phyloP scores from a whole-genome alignment of 257 asterid species.

The Nyctanthes arbortristis region DNA sequence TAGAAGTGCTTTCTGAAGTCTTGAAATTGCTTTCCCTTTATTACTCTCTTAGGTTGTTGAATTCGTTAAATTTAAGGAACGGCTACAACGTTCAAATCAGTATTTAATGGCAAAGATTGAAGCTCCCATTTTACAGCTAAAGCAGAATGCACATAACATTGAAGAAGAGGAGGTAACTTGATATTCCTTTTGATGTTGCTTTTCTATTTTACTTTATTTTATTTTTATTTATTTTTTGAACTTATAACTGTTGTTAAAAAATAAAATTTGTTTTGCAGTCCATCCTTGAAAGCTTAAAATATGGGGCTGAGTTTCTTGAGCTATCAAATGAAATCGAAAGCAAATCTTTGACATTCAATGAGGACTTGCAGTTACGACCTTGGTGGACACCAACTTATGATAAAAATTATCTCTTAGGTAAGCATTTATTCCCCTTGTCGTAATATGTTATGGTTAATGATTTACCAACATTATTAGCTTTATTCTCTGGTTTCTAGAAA shows the following conservation, averaged over 20 bases:
- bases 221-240: not conserved
- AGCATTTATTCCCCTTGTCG: conserved; percentile 27
- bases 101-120: conserved; percentile 82
- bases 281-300: conserved; percentile 59
- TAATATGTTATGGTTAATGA: not conserved
- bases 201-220: conserved; percentile 13
- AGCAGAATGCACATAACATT: conserved; percentile 68
- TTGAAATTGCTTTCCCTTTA: conserved; percentile 16
- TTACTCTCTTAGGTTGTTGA: conserved; percentile 67
- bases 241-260: not conserved
- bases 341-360: conserved; percentile 81
- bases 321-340: conserved; percentile 73
- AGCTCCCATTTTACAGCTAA: conserved; percentile 79
- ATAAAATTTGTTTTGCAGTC: conserved; percentile 40
- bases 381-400: conserved; percentile 98
- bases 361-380: conserved; percentile 82
- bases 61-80: conserved; percentile 92
- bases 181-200: conserved; percentile 3
- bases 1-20: conserved; percentile 22
- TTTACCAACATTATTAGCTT: conserved; percentile 4
- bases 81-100: conserved; percentile 78
- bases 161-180: conserved; percentile 73
- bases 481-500: not conserved
- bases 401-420: conserved; percentile 87
- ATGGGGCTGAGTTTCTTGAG: conserved; percentile 68